Evolutionary conservation across 805 yeast species (phyloP).

Genomic region (Myxozyma monticola): DNA sequence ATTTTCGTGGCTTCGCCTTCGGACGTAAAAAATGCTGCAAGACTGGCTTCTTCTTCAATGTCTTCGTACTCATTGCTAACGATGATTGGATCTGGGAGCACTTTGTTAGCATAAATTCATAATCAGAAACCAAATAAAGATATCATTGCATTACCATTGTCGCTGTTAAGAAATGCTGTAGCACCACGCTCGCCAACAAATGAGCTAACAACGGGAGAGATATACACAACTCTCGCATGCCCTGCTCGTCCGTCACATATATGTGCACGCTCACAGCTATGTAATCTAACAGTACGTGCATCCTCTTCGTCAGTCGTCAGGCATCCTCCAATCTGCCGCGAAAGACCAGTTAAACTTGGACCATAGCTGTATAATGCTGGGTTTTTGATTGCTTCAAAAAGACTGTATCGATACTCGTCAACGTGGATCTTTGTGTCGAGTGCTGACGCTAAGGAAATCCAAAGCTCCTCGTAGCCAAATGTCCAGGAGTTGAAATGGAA

Average conservation of each 20-base stretch:
- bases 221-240: neutral
- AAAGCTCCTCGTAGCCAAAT: conserved; percentile 57
- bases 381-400: conserved; percentile 32
- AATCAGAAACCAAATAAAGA: conserved; percentile 26
- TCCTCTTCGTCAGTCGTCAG: conserved; percentile 3
- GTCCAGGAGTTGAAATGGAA: conserved; percentile 46
- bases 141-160: conserved; percentile 31
- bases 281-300: conserved; percentile 19
- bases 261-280: conserved; percentile 27
- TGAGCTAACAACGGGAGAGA: conserved; percentile 35
- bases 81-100: neutral
- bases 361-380: conserved; percentile 14
- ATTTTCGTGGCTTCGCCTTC: neutral
- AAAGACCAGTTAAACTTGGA: no score
- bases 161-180: conserved; percentile 18
- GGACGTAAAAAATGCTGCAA: no score
- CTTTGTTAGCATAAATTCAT: neutral
- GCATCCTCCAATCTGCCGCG: conserved; percentile 11
- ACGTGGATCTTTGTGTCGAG: conserved; percentile 39
- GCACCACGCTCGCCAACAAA: conserved; percentile 11
- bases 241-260: conserved; percentile 24
- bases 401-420: conserved; percentile 33
- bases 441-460: conserved; percentile 43
- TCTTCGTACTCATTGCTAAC: neutral
- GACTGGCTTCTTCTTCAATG: neutral